Conservation (phyloP, 257 asterid genomes). For the Solanum okadae region DNA sequence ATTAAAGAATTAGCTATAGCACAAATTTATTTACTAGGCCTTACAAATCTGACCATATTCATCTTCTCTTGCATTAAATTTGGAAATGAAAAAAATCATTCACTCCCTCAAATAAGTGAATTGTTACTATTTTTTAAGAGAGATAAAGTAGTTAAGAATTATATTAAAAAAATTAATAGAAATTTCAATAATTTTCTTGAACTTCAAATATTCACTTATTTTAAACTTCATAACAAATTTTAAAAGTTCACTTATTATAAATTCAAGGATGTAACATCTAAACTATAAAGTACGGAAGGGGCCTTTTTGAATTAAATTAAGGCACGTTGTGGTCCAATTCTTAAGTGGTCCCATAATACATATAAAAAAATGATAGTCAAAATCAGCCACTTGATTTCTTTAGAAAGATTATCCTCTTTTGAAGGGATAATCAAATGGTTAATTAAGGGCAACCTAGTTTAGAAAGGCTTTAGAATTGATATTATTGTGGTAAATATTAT, state of each 20-base stretch:
- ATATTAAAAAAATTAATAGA: neutral
- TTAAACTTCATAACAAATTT: neutral
- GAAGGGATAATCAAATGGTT: neutral
- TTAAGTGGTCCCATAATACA: neutral
- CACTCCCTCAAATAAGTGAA: too few relatives aligned
- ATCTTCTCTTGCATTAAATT: neutral
- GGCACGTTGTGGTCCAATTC: neutral
- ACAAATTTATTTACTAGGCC: neutral
- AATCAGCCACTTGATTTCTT: neutral
- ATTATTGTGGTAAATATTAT: neutral
- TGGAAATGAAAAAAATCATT: neutral
- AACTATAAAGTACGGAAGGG: neutral
- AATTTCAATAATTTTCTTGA: neutral
- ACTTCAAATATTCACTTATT: neutral
- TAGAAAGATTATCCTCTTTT: neutral
- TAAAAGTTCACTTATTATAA: neutral
- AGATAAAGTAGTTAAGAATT: neutral
- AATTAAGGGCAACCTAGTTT: neutral
- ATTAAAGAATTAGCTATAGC: neutral
- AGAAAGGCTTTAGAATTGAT: too few relatives aligned
- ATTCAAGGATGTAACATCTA: neutral
- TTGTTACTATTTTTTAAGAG: too few relatives aligned
- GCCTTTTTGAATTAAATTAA: neutral
- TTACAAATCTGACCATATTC: neutral
- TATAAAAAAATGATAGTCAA: neutral